Percentiles rank a stretch among this genome's conserved stretches.
Evolutionary conservation across 768 basidiomycete genomes (phyloP).

Genomic region (Inosperma sp.): DNA sequence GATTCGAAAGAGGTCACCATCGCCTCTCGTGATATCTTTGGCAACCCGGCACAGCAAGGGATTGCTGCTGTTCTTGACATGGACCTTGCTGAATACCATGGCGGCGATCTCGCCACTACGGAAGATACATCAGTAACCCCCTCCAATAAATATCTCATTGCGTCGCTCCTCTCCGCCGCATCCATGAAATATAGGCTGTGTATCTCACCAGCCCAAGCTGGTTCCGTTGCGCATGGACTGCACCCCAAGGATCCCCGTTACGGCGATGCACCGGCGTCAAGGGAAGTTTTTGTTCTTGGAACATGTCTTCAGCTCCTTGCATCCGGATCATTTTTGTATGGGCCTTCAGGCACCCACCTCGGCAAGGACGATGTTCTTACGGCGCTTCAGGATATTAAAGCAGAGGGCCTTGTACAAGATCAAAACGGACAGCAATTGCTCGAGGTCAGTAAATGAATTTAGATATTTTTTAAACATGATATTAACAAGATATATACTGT

Average conservation of each 20-base stretch:
- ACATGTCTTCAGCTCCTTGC: not conserved
- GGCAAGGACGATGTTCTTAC: not conserved
- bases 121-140: not conserved
- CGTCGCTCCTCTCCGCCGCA: not conserved
- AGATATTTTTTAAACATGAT: not conserved
- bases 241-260: too few relatives aligned
- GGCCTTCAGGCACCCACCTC: not conserved
- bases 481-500: not conserved
- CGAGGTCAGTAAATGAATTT: not conserved
- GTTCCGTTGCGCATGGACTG: not conserved
- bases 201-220: not conserved
- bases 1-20: not conserved
- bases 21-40: not conserved
- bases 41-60: not conserved
- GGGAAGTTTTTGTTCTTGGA: not conserved
- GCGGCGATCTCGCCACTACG: not conserved
- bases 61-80: not conserved
- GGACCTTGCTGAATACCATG: not conserved
- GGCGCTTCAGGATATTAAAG: not conserved
- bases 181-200: not conserved
- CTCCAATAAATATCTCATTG: not conserved
- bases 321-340: not conserved
- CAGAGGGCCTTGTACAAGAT: not conserved
- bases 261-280: not conserved
- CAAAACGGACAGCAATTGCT: not conserved